Conservation (phyloP, 805 yeast species). For the Metschnikowia gruessii region DNA sequence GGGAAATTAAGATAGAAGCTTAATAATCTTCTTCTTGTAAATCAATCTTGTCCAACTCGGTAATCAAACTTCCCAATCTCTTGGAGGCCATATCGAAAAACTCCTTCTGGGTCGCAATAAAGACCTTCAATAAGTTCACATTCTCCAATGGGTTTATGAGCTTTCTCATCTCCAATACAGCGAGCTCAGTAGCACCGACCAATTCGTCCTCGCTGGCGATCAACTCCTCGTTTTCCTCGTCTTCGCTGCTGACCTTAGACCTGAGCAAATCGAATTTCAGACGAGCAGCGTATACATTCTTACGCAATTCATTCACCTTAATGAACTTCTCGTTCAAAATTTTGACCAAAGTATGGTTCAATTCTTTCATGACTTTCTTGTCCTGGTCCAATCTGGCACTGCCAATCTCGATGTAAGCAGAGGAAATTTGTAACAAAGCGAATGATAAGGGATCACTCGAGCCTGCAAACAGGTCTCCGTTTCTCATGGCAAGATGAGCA, state of each 20-base stretch:
- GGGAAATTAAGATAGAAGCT: not conserved
- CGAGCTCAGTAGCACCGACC: constrained; percentile 72
- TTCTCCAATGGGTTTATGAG: constrained; percentile 66
- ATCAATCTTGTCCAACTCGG: constrained; percentile 34
- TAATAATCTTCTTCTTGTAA: constrained; percentile 34
- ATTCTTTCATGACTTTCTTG: constrained; percentile 52
- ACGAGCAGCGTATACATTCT: constrained; percentile 67
- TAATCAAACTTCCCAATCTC: constrained; percentile 31
- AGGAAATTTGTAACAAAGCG: constrained; percentile 54
- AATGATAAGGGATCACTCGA: constrained; percentile 49
- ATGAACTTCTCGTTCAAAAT: constrained; percentile 57
- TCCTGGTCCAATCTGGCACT: constrained; percentile 70
- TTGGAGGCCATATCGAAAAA: constrained; percentile 44
- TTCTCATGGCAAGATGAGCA: constrained; percentile 51
- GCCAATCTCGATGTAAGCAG: constrained; percentile 60
- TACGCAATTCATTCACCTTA: constrained; percentile 58
- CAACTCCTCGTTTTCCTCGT: constrained; percentile 52
- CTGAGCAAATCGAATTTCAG: constrained; percentile 67
- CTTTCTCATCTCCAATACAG: constrained; percentile 76
- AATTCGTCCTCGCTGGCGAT: constrained; percentile 71
- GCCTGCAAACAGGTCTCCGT: constrained; percentile 44
- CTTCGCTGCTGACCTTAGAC: constrained; percentile 44
- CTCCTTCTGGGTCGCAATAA: constrained; percentile 66
- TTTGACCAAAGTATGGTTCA: constrained; percentile 54
- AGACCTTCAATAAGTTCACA: constrained; percentile 60